phyloP scores from a whole-genome alignment of 306 rosid species.

The Sicyos baderoa region DNA sequence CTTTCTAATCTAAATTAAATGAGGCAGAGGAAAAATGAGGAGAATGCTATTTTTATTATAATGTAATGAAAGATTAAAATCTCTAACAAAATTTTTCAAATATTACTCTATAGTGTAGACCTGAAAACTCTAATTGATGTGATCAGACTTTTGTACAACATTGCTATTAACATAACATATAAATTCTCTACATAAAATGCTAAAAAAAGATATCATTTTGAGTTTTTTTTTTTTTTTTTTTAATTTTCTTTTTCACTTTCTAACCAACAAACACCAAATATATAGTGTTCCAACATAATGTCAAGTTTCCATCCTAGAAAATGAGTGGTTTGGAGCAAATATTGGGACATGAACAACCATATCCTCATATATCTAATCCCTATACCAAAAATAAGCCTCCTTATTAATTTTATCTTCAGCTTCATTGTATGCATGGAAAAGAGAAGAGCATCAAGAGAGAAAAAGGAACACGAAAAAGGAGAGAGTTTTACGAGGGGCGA shows the following conservation, averaged over 20 bases:
- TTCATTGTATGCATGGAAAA: constrained; percentile 6
- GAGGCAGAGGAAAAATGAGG: no score
- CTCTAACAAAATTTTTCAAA: neutral
- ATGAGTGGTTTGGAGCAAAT: neutral
- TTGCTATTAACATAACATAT: neutral
- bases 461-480: neutral
- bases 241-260: neutral
- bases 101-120: neutral
- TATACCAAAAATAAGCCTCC: neutral
- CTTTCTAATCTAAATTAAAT: no score
- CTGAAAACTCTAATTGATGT: neutral
- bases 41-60: no score
- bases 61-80: neutral
- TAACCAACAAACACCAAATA: neutral
- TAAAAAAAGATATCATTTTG: neutral
- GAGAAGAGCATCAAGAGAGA: neutral
- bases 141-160: neutral
- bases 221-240: neutral
- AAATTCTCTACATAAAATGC: neutral
- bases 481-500: neutral
- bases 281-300: neutral
- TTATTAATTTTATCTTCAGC: neutral
- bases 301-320: constrained; percentile 3
- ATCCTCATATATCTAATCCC: neutral
- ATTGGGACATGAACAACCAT: neutral